Conservation (phyloP, 2,329 filamentous ascomycete genomes). For the Microcera coccophila region DNA sequence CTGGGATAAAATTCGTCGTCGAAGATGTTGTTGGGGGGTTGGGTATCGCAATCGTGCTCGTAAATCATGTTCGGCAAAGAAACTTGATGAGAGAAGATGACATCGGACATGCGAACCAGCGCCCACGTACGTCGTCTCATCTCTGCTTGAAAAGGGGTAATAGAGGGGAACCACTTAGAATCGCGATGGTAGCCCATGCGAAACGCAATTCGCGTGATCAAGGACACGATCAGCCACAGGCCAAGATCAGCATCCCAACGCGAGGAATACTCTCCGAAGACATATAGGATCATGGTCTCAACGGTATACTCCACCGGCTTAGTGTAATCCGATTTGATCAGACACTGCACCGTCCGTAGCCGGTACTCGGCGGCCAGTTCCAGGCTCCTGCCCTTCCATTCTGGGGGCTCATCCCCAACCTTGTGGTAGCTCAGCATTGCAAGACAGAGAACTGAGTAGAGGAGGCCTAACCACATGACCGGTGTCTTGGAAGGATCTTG, state of each 20-base stretch:
- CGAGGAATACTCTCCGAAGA: conserved; percentile 70
- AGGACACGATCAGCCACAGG: conserved; percentile 55
- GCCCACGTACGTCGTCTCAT: conserved; percentile 68
- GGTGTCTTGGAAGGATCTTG: conserved; percentile 67
- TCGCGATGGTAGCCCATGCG: conserved; percentile 78
- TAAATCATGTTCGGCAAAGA: conserved; percentile 67
- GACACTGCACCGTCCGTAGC: conserved; percentile 70
- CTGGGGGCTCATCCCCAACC: conserved; percentile 73
- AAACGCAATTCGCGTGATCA: conserved; percentile 56
- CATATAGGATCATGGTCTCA: conserved; percentile 73
- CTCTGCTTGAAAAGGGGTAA: conserved; percentile 73
- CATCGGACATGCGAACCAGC: conserved; percentile 67
- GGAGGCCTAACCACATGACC: conserved; percentile 72
- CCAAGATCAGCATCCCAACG: conserved; percentile 70
- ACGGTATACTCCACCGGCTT: conserved; percentile 70
- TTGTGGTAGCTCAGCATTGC: conserved; percentile 76
- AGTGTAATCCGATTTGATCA: conserved; percentile 73
- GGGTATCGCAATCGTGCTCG: conserved; percentile 69
- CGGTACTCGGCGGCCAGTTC: conserved; percentile 63
- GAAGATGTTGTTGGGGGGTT: conserved; percentile 72
- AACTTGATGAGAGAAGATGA: conserved; percentile 73
- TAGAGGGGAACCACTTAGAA: conserved; percentile 66
- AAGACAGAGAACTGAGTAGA: conserved; percentile 72
- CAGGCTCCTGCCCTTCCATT: conserved; percentile 65
- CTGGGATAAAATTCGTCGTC: conserved; percentile 74